Evolutionary conservation across 768 basidiomycete genomes (phyloP).

Genomic region (Rhizopogon sp.): DNA sequence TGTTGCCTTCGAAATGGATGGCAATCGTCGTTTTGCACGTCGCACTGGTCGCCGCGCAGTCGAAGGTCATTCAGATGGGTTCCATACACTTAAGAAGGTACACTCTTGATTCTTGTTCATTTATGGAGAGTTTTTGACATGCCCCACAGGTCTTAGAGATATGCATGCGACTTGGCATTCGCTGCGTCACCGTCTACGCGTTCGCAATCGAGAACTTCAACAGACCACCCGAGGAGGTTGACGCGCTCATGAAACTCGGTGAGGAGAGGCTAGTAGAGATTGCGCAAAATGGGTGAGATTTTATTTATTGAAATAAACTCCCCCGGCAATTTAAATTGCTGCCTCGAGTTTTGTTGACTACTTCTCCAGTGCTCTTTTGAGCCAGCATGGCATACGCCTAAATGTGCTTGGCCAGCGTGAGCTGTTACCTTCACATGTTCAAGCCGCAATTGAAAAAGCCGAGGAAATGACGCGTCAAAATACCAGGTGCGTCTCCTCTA

Average conservation of each 20-base stretch:
- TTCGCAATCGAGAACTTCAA: conserved; percentile 98
- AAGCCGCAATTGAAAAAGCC: conserved; percentile 60
- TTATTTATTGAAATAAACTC: background rate
- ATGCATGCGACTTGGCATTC: conserved; percentile 74
- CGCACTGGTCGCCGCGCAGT: conserved; percentile 54
- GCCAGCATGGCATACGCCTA: conserved; percentile 74
- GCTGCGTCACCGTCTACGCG: conserved; percentile 91
- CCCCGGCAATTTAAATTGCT: background rate
- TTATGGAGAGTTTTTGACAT: background rate
- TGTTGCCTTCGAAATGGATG: conserved; percentile 97
- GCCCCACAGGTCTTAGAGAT: conserved; percentile 70
- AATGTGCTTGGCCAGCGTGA: conserved; percentile 73
- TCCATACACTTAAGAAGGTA: conserved; percentile 73
- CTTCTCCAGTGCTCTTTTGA: background rate
- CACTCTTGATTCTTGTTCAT: conserved; percentile 18
- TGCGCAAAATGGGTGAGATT: conserved; percentile 69
- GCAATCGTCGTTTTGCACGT: conserved; percentile 88
- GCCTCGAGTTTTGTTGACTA: background rate
- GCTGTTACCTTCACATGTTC: conserved; percentile 78
- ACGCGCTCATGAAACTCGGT: conserved; percentile 81
- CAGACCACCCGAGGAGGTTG: conserved; percentile 79
- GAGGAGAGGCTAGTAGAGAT: conserved; percentile 76
- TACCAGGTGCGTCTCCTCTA: conserved; percentile 43
- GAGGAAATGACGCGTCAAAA: conserved; percentile 76
- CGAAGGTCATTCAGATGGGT: conserved; percentile 85